Evolutionary conservation across 768 basidiomycete species (phyloP).

Genomic region (Amanita inopinata): DNA sequence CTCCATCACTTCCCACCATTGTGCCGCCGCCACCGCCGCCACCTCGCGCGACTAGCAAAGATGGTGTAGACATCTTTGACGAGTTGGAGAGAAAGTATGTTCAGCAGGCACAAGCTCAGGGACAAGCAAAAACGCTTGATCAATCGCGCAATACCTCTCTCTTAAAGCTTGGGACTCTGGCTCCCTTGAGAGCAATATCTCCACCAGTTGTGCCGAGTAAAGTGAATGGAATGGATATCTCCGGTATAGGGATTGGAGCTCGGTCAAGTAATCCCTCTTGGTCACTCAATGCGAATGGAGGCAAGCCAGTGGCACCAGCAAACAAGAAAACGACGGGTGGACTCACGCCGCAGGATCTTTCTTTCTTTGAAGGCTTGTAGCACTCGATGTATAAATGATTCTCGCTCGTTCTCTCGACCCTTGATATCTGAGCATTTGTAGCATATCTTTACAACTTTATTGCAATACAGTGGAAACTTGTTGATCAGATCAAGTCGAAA

Average conservation of each 20-base stretch:
- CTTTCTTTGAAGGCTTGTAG: conserved; percentile 76
- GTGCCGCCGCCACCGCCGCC: conserved; percentile 21
- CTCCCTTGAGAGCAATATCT: neutral
- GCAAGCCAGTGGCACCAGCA: neutral
- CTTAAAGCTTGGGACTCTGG: neutral
- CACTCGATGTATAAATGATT: conserved; percentile 5
- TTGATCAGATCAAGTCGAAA: too few species aligned
- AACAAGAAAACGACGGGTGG: conserved; percentile 29
- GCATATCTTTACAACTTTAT: conserved; percentile 12
- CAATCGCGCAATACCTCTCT: neutral
- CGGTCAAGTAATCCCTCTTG: neutral
- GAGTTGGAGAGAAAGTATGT: neutral
- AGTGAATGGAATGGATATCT: neutral
- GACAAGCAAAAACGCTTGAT: neutral
- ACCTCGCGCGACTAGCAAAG: neutral
- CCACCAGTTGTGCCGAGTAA: conserved; percentile 1
- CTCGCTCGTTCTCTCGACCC: conserved; percentile 6
- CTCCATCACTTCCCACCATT: conserved; percentile 33
- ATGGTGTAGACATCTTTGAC: conserved; percentile 2
- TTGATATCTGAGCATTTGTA: conserved; percentile 1
- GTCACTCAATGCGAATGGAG: conserved; percentile 1
- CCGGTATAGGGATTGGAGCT: neutral
- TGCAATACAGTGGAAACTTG: neutral
- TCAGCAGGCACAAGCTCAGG: neutral
- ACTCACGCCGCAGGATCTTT: conserved; percentile 75